A percentile compares a stretch with the other conserved stretches of the same genome.
Evolutionary conservation across 2,329 filamentous ascomycete genomes (phyloP).

Genomic region (Pseudogymnoascus sp.): DNA sequence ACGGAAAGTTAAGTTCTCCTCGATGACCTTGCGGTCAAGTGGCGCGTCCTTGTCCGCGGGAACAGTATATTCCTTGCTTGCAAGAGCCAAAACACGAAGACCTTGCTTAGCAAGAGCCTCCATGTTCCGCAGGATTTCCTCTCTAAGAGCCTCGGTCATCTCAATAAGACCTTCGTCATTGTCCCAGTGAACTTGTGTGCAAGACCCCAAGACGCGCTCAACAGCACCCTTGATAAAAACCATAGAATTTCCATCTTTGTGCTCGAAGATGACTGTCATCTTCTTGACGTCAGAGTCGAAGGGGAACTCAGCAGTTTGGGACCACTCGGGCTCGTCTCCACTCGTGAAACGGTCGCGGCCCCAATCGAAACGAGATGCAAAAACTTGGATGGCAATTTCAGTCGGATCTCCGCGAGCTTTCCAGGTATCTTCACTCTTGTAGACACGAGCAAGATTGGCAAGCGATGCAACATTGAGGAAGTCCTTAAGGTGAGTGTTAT

Average conservation of each 20-base stretch:
- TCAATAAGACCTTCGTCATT: conserved; percentile 36
- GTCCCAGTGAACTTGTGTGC: conserved; percentile 41
- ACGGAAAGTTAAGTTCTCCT: conserved; percentile 62
- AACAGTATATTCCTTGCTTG: conserved; percentile 35
- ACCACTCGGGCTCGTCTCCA: conserved; percentile 45
- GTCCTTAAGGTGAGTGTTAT: conserved; percentile 42
- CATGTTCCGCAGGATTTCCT: conserved; percentile 59
- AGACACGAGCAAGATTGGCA: conserved; percentile 58
- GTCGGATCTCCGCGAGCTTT: conserved; percentile 59
- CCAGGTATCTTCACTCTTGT: conserved; percentile 48
- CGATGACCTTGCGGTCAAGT: conserved; percentile 53
- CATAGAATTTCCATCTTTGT: conserved; percentile 33
- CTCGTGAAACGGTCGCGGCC: conserved; percentile 46
- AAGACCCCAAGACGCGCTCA: conserved; percentile 59
- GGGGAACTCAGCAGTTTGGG: conserved; percentile 58
- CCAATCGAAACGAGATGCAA: conserved; percentile 61
- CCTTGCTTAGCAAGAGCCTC: conserved; percentile 58
- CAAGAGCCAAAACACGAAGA: conserved; percentile 61
- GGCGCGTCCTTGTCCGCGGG: conserved; percentile 33
- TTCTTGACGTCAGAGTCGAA: conserved; percentile 71
- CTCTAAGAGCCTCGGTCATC: conserved; percentile 45
- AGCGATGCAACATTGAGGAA: conserved; percentile 58
- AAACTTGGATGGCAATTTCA: conserved; percentile 69
- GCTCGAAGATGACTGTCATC: conserved; percentile 63
- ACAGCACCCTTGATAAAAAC: conserved; percentile 62